Evolutionary conservation across 495 filamentous ascomycete species (phyloP).

Genomic region (Copromyces sp.): DNA sequence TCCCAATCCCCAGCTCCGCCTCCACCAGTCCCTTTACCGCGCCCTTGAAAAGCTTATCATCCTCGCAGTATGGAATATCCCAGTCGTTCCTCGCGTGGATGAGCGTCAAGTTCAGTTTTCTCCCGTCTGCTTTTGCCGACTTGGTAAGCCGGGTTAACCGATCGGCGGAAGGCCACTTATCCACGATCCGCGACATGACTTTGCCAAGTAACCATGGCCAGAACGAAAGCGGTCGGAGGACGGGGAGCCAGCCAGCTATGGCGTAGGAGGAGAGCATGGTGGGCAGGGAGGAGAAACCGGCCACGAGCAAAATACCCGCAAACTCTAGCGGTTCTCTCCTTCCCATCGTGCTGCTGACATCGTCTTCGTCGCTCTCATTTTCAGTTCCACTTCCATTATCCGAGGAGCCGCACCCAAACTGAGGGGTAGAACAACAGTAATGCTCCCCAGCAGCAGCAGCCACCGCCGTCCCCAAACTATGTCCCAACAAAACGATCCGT

Average conservation of each 20-base stretch:
- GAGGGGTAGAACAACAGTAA: conserved; percentile 24
- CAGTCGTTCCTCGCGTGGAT: conserved; percentile 66
- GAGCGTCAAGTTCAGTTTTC: conserved; percentile 53
- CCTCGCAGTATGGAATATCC: conserved; percentile 61
- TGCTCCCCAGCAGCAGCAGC: conserved; percentile 59
- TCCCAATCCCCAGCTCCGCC: conserved; percentile 1
- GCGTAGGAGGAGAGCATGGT: conserved; percentile 53
- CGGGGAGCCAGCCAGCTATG: conserved; percentile 63
- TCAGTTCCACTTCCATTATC: background rate
- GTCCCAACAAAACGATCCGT: conserved; percentile 73
- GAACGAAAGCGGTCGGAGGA: conserved; percentile 58
- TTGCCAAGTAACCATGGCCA: conserved; percentile 34
- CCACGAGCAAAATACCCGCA: conserved; percentile 64
- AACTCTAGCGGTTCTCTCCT: conserved; percentile 39
- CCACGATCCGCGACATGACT: conserved; percentile 34
- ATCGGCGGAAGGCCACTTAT: conserved; percentile 42
- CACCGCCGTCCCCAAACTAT: conserved; percentile 84
- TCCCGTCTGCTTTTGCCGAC: conserved; percentile 31
- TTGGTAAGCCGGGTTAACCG: conserved; percentile 34
- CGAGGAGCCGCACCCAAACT: background rate
- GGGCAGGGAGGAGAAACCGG: conserved; percentile 66
- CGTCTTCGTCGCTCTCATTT: too few species aligned
- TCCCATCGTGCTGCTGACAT: too few species aligned
- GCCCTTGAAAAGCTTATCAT: conserved; percentile 43
- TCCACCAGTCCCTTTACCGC: conserved; percentile 42